These are phyloP conservation scores for Thoreauomyces humboldtii DNA, from an alignment of 192 early-diverging fungal genomes.

Conservation along the genomic window DNA sequence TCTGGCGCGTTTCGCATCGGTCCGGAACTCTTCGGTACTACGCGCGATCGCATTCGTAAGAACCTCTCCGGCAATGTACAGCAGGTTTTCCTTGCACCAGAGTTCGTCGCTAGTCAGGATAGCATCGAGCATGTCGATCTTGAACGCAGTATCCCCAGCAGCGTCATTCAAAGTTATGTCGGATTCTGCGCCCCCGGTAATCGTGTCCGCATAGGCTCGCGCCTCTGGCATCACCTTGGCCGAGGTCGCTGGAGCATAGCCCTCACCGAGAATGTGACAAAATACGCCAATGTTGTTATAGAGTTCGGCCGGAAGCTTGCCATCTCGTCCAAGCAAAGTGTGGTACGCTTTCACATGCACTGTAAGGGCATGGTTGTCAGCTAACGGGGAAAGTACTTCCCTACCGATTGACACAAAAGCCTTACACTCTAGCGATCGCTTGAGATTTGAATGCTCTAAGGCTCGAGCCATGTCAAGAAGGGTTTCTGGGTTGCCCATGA, in stretches of 20 bases:
- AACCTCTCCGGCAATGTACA: neutral
- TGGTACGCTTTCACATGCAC: constrained; percentile 36
- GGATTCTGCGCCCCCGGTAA: no score
- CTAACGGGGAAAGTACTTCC: no score
- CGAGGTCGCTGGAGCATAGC: neutral
- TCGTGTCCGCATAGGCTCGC: no score
- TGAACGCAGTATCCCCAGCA: neutral
- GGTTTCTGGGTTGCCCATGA: neutral
- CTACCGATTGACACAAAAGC: no score
- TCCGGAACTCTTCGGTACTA: neutral
- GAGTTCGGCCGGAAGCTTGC: constrained; percentile 56
- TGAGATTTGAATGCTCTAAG: constrained; percentile 6
- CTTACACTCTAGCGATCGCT: constrained; percentile 3
- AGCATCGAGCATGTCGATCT: neutral
- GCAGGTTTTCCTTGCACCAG: neutral
- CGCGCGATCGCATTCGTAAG: neutral
- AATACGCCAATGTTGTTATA: constrained; percentile 86
- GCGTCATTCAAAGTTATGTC: no score
- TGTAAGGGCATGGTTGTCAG: no score
- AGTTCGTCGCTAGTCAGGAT: neutral
- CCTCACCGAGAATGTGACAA: constrained; percentile 59
- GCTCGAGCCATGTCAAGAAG: constrained; percentile 1
- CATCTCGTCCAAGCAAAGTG: constrained; percentile 16
- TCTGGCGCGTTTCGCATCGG: no score
- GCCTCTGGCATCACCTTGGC: no score